Evolutionary conservation across 331 rosid genomes (phyloP).

Genomic region (Quercus lobata): DNA sequence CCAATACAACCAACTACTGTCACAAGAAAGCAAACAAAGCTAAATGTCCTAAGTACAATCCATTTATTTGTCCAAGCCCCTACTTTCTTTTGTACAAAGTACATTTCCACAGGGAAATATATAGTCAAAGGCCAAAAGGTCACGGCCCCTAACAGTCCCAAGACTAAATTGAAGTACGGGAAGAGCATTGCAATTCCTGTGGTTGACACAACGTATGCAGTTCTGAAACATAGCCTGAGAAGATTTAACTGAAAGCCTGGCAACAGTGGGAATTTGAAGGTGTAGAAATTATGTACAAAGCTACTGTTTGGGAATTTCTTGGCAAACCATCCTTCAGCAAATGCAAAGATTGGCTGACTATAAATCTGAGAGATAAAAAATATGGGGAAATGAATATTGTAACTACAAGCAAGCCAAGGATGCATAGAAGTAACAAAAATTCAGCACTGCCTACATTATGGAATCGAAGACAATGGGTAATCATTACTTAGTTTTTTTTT

Average conservation of each 20-base stretch:
- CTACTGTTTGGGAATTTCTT: slow-evolving; percentile 50
- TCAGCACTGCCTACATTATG: no score
- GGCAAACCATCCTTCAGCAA: slow-evolving; percentile 54
- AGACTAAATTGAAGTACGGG: slow-evolving; percentile 78
- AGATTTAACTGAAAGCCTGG: slow-evolving; percentile 42
- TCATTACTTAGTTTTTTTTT: no score
- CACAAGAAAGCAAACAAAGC: slow-evolving; percentile 58
- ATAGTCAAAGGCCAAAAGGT: slow-evolving; percentile 80
- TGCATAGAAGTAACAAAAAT: neutral
- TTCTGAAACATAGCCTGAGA: slow-evolving; percentile 61
- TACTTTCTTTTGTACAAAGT: slow-evolving; percentile 62
- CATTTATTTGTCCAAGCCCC: slow-evolving; percentile 71
- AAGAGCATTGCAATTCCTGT: slow-evolving; percentile 63
- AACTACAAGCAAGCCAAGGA: neutral
- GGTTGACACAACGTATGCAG: slow-evolving; percentile 60
- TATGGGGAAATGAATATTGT: neutral
- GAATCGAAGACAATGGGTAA: no score
- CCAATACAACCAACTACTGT: slow-evolving; percentile 52
- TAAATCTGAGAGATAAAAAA: slow-evolving; percentile 37
- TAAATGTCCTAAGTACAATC: slow-evolving; percentile 52
- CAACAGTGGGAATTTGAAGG: slow-evolving; percentile 31
- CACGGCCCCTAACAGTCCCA: slow-evolving; percentile 74
- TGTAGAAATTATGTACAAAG: slow-evolving; percentile 54
- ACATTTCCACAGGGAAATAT: slow-evolving; percentile 87
- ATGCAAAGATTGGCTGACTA: slow-evolving; percentile 57